These are phyloP conservation scores for Capsicum baccatum DNA, from an alignment of 257 asterid genomes.

Conservation along the genomic window DNA sequence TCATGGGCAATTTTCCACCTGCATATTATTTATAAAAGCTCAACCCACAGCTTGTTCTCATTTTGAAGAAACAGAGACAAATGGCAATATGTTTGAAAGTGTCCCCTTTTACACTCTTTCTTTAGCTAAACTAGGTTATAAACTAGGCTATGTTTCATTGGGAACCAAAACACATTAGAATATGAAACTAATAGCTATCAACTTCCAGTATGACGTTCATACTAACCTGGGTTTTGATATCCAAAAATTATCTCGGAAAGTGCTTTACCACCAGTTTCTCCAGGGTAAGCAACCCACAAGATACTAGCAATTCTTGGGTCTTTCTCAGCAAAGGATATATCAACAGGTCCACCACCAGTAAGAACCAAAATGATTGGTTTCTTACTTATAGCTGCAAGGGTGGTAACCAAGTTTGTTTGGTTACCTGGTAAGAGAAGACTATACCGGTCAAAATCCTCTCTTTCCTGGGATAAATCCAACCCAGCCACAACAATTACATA, in stretches of 20 bases:
- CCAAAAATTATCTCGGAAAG: slow-evolving; percentile 83
- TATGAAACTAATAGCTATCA: background rate
- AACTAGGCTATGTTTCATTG: background rate
- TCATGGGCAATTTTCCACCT: slow-evolving; percentile 86
- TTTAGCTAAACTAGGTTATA: background rate
- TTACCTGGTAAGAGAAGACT: slow-evolving; percentile 93
- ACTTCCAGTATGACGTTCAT: background rate
- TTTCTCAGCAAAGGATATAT: slow-evolving; percentile 68
- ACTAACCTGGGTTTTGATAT: slow-evolving; percentile 81
- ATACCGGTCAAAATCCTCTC: slow-evolving; percentile 84
- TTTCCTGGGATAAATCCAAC: slow-evolving; percentile 83
- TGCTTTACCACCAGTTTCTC: slow-evolving; percentile 88
- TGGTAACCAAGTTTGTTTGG: slow-evolving; percentile 60
- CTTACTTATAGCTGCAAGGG: slow-evolving; percentile 66
- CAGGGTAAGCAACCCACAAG: slow-evolving; percentile 97
- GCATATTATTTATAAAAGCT: slow-evolving; percentile 31
- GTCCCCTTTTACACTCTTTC: background rate
- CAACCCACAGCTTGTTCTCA: background rate
- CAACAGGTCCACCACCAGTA: slow-evolving; percentile 91
- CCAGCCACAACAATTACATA: slow-evolving; percentile 78
- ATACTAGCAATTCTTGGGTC: slow-evolving; percentile 73
- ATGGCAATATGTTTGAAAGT: background rate
- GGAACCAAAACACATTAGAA: background rate
- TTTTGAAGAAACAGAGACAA: background rate
- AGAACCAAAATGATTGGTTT: slow-evolving; percentile 79